Conservation (phyloP, 1,284 basidiomycete genomes). For the Ceratobasidium papillatum region DNA sequence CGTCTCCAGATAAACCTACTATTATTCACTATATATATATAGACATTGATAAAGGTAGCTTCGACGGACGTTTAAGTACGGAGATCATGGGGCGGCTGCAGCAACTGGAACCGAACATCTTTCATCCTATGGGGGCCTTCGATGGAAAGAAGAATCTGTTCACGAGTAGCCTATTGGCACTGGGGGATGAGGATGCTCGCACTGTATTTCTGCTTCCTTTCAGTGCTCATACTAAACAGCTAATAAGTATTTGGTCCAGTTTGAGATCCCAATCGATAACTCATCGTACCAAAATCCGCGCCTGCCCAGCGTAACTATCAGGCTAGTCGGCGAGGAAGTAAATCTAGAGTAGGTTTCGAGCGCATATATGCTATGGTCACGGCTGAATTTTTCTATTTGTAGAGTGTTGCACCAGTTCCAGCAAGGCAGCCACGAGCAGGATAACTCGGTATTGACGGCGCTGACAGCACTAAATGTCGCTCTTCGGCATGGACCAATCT, state of each 20-base stretch:
- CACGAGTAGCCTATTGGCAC: constrained; percentile 62
- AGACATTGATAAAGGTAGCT: constrained; percentile 37
- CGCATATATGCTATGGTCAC: background rate
- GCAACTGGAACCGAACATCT: constrained; percentile 40
- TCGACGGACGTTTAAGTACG: constrained; percentile 35
- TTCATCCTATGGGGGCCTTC: constrained; percentile 39
- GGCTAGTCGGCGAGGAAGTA: constrained; percentile 69
- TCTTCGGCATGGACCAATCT: constrained; percentile 74
- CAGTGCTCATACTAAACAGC: background rate
- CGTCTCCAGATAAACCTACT: background rate
- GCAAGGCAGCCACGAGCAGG: constrained; percentile 70
- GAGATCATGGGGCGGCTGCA: constrained; percentile 43
- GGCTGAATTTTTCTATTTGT: background rate
- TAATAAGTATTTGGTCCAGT: constrained; percentile 54
- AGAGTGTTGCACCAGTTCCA: constrained; percentile 74
- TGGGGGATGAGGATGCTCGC: constrained; percentile 55
- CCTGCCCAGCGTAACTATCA: constrained; percentile 57
- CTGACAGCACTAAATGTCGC: constrained; percentile 80
- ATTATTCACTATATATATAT: background rate
- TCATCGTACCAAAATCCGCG: constrained; percentile 36
- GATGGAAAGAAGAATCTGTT: constrained; percentile 56
- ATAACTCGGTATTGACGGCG: constrained; percentile 74
- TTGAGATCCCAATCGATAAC: constrained; percentile 62
- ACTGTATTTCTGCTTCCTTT: background rate
- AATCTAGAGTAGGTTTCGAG: constrained; percentile 71